Conservation (phyloP, 495 filamentous ascomycete species). For the Parmelia sp. region DNA sequence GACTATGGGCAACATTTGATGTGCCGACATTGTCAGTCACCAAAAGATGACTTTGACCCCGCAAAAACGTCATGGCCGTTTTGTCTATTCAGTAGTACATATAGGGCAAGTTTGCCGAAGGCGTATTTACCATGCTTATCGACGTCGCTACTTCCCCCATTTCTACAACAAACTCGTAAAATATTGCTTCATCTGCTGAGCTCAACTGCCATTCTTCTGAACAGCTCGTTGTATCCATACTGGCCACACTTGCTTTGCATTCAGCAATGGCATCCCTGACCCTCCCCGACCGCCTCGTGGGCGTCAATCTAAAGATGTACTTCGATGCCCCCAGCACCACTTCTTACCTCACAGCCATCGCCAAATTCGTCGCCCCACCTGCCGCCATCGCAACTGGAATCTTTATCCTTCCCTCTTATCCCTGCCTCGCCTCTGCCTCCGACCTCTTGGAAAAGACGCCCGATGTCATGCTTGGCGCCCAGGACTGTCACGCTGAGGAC, state of each 20-base stretch:
- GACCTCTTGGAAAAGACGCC: conserved; percentile 39
- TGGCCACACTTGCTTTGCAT: conserved; percentile 6
- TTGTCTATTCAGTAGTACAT: too few species aligned
- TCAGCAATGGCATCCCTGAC: conserved; percentile 22
- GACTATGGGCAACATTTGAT: not conserved
- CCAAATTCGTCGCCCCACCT: conserved; percentile 30
- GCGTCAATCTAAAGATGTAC: conserved; percentile 81
- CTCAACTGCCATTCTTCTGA: too few species aligned
- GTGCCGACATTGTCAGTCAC: not conserved
- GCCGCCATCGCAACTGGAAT: conserved; percentile 50
- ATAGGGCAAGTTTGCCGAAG: not conserved
- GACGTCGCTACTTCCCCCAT: too few species aligned
- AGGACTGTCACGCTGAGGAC: conserved; percentile 64
- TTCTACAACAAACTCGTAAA: too few species aligned
- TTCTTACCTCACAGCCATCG: conserved; percentile 54
- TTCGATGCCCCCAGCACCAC: conserved; percentile 61
- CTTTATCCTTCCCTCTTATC: conserved; percentile 74
- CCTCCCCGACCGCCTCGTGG: conserved; percentile 60
- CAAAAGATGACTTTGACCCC: not conserved
- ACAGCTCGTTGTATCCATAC: not conserved
- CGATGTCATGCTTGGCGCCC: conserved; percentile 60
- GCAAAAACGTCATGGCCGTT: not conserved
- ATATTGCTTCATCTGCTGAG: too few species aligned
- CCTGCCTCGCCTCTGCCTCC: conserved; percentile 54
- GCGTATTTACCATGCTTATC: too few species aligned